Evolutionary conservation across 805 yeast species (phyloP).

Genomic region (Candida pseudofarinosa): DNA sequence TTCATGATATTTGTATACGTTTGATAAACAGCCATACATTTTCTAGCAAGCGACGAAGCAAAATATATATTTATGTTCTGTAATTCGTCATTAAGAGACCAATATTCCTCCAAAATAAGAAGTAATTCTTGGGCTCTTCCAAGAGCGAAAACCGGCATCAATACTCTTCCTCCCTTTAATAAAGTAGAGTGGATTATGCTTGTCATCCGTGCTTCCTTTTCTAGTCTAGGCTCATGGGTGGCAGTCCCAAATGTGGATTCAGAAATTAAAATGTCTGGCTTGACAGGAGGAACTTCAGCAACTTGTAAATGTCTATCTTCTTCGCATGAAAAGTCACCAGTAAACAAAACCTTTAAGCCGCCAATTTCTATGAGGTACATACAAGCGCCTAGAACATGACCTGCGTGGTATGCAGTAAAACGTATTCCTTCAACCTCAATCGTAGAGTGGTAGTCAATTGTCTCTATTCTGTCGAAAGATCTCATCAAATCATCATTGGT

Average conservation of each 20-base stretch:
- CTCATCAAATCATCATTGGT: slow-evolving; percentile 86
- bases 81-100: slow-evolving; percentile 80
- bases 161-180: slow-evolving; percentile 82
- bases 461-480: slow-evolving; percentile 86
- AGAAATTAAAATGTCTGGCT: slow-evolving; percentile 87
- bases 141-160: slow-evolving; percentile 91
- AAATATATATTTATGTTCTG: slow-evolving; percentile 80
- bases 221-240: slow-evolving; percentile 85
- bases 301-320: slow-evolving; percentile 91
- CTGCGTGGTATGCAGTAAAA: slow-evolving; percentile 98
- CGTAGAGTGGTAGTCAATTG: slow-evolving; percentile 93
- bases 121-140: slow-evolving; percentile 96
- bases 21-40: slow-evolving; percentile 96
- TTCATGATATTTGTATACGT: slow-evolving; percentile 97
- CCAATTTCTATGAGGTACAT: slow-evolving; percentile 96
- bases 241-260: slow-evolving; percentile 99
- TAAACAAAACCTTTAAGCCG: slow-evolving; percentile 80
- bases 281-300: slow-evolving; percentile 86
- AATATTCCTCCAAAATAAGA: slow-evolving; percentile 88
- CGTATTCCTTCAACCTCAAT: slow-evolving; percentile 90
- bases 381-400: slow-evolving; percentile 99
- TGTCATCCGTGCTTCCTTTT: slow-evolving; percentile 78
- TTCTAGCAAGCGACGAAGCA: slow-evolving; percentile 90
- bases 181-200: slow-evolving; percentile 80
- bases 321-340: slow-evolving; percentile 97